Evolutionary conservation across 345 rosid genomes (phyloP).

Genomic region (Rhodamnia argentea): DNA sequence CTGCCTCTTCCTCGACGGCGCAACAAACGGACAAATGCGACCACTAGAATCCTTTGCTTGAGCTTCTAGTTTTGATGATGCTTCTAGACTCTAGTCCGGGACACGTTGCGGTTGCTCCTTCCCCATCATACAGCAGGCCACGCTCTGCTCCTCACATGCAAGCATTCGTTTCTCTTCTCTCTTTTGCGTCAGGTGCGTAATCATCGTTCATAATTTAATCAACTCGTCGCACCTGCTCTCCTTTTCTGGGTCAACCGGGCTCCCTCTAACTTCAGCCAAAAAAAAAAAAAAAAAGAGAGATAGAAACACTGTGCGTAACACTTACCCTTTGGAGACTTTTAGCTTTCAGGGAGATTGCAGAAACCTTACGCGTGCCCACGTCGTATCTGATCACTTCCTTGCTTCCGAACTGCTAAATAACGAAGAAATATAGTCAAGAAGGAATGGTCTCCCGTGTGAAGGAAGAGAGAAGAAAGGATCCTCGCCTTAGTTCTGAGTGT

Average conservation of each 20-base stretch:
- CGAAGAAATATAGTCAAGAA: neutral
- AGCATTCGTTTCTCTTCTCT: neutral
- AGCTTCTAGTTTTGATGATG: too few relatives aligned
- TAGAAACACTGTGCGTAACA: neutral
- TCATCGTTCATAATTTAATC: neutral
- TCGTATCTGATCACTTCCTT: neutral
- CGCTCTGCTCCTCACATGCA: neutral
- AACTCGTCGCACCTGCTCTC: neutral
- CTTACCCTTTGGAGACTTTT: neutral
- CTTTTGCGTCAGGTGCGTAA: neutral
- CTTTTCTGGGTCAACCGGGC: neutral
- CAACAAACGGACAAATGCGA: too few relatives aligned
- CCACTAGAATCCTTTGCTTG: too few relatives aligned
- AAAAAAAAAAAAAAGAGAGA: neutral
- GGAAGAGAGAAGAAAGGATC: rapidly evolving
- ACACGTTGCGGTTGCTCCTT: neutral
- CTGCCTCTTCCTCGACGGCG: too few relatives aligned
- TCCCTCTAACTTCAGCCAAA: neutral
- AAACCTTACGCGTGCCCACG: neutral
- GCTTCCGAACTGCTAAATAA: neutral
- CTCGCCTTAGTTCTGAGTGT: neutral
- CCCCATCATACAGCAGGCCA: neutral
- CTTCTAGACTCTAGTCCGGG: too few relatives aligned
- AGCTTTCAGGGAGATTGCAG: neutral
- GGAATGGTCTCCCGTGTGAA: neutral